Evolutionary conservation across 169 alveolate genomes (phyloP).

Genomic region (Fabrea salina): DNA sequence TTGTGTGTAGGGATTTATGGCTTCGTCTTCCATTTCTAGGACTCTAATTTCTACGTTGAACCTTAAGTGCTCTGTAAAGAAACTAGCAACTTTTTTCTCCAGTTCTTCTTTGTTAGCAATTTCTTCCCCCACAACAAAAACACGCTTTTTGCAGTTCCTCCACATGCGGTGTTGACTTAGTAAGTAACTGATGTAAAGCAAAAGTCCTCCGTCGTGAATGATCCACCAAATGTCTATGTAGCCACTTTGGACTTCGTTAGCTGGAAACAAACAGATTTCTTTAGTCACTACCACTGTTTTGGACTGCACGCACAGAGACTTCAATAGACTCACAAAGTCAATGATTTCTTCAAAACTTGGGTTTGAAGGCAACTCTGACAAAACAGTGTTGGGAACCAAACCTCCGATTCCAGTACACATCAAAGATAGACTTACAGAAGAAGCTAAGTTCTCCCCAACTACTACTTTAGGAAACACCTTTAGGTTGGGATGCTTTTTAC

Average conservation of each 20-base stretch:
- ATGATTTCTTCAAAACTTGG: conserved; percentile 3
- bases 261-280: not conserved
- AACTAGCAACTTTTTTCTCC: not conserved
- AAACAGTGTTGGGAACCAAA: conserved; percentile 41
- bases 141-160: conserved; percentile 40
- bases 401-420: conserved; percentile 49
- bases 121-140: conserved; percentile 43
- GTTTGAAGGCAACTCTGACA: conserved; percentile 38
- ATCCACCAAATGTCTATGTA: conserved; percentile 44
- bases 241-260: not conserved
- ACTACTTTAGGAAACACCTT: not conserved
- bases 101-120: not conserved
- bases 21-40: not conserved
- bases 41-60: not conserved
- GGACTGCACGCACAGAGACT: not conserved
- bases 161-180: conserved; percentile 40
- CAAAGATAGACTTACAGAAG: conserved; percentile 4
- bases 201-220: conserved; percentile 50
- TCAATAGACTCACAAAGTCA: not conserved
- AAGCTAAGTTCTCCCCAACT: not conserved
- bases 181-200: conserved; percentile 39
- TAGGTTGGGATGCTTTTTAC: not conserved
- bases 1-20: not conserved
- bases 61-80: not conserved
- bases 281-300: not conserved